Percentiles rank a stretch among this genome's conserved stretches.
phyloP scores from a whole-genome alignment of 2,329 filamentous ascomycete genomes.

The Fusarium luffae region DNA sequence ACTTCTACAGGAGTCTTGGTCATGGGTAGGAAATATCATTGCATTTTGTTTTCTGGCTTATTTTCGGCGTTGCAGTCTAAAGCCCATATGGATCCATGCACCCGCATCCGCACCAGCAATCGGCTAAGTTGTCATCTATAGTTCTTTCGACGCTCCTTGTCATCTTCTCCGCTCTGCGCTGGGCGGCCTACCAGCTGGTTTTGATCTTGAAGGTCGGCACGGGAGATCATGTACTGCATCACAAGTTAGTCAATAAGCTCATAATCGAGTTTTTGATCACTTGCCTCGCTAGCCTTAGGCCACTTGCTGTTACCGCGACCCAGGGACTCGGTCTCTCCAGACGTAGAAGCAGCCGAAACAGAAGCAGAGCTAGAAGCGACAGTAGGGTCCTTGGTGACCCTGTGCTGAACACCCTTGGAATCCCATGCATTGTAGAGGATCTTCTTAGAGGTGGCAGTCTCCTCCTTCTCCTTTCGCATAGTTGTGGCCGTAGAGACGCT shows the following conservation, averaged over 20 bases:
- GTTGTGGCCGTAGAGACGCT: constrained; percentile 50
- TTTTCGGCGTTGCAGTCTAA: background rate
- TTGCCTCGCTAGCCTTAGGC: constrained; percentile 41
- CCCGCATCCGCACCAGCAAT: background rate
- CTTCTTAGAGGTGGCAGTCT: background rate
- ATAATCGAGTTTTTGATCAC: background rate
- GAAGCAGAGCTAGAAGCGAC: constrained; percentile 27
- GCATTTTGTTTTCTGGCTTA: constrained; percentile 31
- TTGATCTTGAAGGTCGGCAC: constrained; percentile 33
- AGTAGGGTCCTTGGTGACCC: constrained; percentile 41
- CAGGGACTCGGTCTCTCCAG: background rate
- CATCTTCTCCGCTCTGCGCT: constrained; percentile 7
- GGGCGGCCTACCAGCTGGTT: constrained; percentile 5
- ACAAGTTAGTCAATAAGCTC: background rate
- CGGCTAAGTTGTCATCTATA: background rate
- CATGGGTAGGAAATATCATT: constrained; percentile 47
- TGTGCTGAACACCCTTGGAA: constrained; percentile 38
- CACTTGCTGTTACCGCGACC: constrained; percentile 35
- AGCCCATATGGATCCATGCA: background rate
- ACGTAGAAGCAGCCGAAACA: constrained; percentile 16
- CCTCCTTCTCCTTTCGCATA: constrained; percentile 29
- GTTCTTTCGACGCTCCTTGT: constrained; percentile 11
- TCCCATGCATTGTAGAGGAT: constrained; percentile 50
- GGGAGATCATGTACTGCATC: constrained; percentile 30
- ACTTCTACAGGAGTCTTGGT: constrained; percentile 43